Evolutionary conservation across 805 yeast genomes (phyloP), one percentile per base, ranked within the genome.

Genomic region (Saccharomycopsis schoenii): DNA sequence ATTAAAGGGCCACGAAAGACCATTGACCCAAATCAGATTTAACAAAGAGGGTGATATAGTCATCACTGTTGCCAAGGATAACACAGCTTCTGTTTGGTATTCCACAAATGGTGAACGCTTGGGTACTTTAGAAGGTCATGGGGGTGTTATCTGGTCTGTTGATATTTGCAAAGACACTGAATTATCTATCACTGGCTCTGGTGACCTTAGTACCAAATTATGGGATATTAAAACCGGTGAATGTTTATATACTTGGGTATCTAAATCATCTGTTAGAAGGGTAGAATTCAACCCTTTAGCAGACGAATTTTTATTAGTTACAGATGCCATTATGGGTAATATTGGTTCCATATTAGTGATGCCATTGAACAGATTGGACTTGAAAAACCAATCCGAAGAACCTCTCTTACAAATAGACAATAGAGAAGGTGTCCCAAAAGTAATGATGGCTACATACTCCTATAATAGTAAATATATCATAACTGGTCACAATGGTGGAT

Each of bases 11-110:
- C 99, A 94, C 77, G 97, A 89, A 78, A 96, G 99, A 83, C 90
- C 98, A 67, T 78, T 94, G 68, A 92, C 98, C 57, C 98, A 94
- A 80, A 92, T 94, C 68, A 93, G 89, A 73, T 94, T 85, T 78
- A 94, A 94, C 82, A 81, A 84, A 65, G 98, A 96, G 70, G 99
- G 99, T 55, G 99, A 94, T 73, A 75, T 94, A 67, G 81, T 94
- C 61, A 86, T 94, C 72, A 85, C 98, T 11, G 92, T 89, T 50
- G 90, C 97, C 66, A 91, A 94, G 74, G 99, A 94, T 80, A 81
- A 82, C 68, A 83, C 85, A 59, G 96, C 96, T 1, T 86, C 92
- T 56, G 86, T 93, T 64, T 96, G 98, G 97, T 94, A 82, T 75
- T 83, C 97, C 37, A 85, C 88, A 65, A 93, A 92, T 73, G 99